Conservation (phyloP, 495 filamentous ascomycete genomes). For the Geopyxis carbonaria region DNA sequence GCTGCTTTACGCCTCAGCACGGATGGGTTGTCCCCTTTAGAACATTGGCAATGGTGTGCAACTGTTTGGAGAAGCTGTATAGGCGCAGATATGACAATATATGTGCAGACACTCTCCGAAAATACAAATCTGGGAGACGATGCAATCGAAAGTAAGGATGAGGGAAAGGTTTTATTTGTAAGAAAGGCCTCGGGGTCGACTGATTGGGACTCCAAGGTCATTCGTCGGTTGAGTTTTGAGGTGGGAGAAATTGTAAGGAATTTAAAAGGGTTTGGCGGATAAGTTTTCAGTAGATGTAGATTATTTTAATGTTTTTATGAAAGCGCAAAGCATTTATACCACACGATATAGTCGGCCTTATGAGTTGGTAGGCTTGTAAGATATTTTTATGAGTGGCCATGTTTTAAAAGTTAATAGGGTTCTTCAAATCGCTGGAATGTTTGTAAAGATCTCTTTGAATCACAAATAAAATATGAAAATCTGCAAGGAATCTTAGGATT, state of each 20-base stretch:
- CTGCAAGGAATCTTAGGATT: too few species aligned
- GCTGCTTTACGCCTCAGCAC: slow-evolving; percentile 59
- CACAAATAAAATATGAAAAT: too few species aligned
- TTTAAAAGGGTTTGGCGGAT: slow-evolving; percentile 20
- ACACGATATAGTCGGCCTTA: too few species aligned
- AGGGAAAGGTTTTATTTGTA: slow-evolving; percentile 17
- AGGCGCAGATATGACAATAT: slow-evolving; percentile 75
- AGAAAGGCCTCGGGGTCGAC: slow-evolving; percentile 25
- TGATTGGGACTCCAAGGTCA: slow-evolving; percentile 44
- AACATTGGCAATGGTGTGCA: slow-evolving; percentile 98
- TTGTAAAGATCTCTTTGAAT: too few species aligned
- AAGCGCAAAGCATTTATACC: too few species aligned
- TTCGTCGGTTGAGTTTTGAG: slow-evolving; percentile 64
- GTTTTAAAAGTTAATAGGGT: too few species aligned
- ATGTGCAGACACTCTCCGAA: slow-evolving; percentile 29
- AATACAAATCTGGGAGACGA: slow-evolving; percentile 11
- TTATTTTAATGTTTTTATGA: too few species aligned
- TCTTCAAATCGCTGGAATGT: too few species aligned
- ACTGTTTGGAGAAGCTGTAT: slow-evolving; percentile 81
- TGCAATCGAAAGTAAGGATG: slow-evolving; percentile 16
- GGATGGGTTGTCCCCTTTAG: slow-evolving; percentile 55
- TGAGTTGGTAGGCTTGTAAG: too few species aligned
- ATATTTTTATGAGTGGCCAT: too few species aligned
- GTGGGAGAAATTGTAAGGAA: slow-evolving; percentile 58
- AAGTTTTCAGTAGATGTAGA: too few species aligned